phyloP scores from a whole-genome alignment of 169 alveolate genomes.

The Cryptosporidium xiaoi region DNA sequence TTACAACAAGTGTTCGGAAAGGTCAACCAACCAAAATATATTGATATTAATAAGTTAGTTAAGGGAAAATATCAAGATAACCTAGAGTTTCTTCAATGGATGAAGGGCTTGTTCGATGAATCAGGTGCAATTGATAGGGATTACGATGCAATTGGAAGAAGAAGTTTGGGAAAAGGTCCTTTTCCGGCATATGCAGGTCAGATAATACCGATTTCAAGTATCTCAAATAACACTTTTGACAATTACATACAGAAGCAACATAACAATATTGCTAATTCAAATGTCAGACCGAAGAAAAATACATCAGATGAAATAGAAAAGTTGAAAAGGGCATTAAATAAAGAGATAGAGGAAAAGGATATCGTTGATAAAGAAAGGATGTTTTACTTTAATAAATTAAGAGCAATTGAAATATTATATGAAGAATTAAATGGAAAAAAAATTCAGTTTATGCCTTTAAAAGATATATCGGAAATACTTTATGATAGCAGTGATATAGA shows the following conservation, averaged over 20 bases:
- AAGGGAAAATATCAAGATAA: conserved; percentile 96
- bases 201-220: conserved; percentile 38
- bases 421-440: conserved; percentile 81
- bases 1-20: conserved; percentile 93
- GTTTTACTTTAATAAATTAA: conserved; percentile 90
- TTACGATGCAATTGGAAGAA: conserved; percentile 86
- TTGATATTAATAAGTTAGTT: conserved; percentile 91
- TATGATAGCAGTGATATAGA: conserved; percentile 70
- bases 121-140: conserved; percentile 83
- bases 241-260: conserved; percentile 71
- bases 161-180: conserved; percentile 77
- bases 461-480: conserved; percentile 76
- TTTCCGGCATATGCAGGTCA: conserved; percentile 67
- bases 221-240: conserved; percentile 78
- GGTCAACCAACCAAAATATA: conserved; percentile 88
- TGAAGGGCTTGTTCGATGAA: conserved; percentile 93
- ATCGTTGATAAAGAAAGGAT: conserved; percentile 90
- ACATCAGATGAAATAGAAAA: conserved; percentile 76
- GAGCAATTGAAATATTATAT: conserved; percentile 90
- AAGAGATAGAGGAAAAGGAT: conserved; percentile 84
- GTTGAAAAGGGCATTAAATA: conserved; percentile 81
- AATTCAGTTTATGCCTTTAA: conserved; percentile 73
- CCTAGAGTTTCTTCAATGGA: conserved; percentile 97
- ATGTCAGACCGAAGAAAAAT: conserved; percentile 57
- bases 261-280: conserved; percentile 40